Conservation (phyloP, 2,329 filamentous ascomycete species). For the Colletotrichum chrysophilum region DNA sequence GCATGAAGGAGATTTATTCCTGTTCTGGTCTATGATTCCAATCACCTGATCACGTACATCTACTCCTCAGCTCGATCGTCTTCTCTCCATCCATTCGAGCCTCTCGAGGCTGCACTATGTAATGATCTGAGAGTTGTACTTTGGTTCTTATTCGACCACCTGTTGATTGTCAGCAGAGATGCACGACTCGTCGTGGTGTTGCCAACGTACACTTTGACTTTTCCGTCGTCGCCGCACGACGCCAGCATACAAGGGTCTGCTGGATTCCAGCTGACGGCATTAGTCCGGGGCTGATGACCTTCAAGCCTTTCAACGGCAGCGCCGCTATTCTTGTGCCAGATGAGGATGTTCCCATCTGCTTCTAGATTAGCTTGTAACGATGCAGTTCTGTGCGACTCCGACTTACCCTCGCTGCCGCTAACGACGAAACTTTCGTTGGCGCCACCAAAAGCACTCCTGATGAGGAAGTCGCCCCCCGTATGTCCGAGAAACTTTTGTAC, state of each 20-base stretch:
- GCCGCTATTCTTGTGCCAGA: conserved; percentile 90
- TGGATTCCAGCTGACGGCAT: conserved; percentile 90
- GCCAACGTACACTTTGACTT: conserved; percentile 79
- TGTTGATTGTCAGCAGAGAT: background rate
- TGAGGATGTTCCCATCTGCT: conserved; percentile 71
- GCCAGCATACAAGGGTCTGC: conserved; percentile 83
- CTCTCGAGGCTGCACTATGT: conserved; percentile 6
- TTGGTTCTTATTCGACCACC: conserved; percentile 30
- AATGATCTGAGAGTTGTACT: conserved; percentile 24
- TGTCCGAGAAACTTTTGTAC: conserved; percentile 79
- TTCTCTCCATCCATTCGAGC: conserved; percentile 13
- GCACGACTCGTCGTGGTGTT: background rate
- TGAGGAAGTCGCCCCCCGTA: conserved; percentile 76
- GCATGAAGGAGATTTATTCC: conserved; percentile 7
- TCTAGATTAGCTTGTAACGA: background rate
- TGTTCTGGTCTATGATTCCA: conserved; percentile 2
- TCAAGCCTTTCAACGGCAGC: conserved; percentile 76
- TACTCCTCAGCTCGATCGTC: background rate
- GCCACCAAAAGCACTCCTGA: conserved; percentile 84
- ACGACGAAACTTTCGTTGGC: conserved; percentile 91
- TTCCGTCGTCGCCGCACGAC: conserved; percentile 86
- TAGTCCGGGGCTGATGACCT: conserved; percentile 80
- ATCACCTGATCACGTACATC: background rate
- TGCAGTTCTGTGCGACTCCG: background rate
- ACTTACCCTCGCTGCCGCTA: conserved; percentile 85